Conservation (phyloP, 2,329 filamentous ascomycete genomes). For the Verruconis gallopava region DNA sequence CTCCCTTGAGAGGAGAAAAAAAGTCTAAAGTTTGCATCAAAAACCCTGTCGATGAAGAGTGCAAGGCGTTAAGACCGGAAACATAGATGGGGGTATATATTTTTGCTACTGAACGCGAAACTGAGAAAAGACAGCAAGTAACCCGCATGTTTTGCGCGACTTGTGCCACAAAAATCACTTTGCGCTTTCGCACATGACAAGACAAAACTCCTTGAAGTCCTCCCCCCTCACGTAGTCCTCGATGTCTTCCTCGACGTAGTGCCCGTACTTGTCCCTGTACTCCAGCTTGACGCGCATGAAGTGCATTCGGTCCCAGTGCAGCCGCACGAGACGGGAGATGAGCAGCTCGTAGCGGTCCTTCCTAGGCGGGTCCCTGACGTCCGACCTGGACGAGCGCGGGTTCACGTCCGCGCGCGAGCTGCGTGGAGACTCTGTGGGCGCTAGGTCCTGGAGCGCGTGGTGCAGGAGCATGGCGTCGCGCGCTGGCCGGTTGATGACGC, state of each 20-base stretch:
- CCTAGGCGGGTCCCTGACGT: constrained; percentile 7
- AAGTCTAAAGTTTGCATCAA: too few relatives aligned
- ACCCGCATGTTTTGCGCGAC: too few relatives aligned
- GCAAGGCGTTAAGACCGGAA: too few relatives aligned
- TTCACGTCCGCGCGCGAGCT: constrained; percentile 10
- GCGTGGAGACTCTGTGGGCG: constrained; percentile 17
- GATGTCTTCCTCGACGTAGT: constrained; percentile 64
- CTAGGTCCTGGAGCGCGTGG: constrained; percentile 60
- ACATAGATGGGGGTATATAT: too few relatives aligned
- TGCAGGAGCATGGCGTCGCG: constrained; percentile 83
- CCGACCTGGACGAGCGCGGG: constrained; percentile 14
- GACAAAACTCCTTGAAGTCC: constrained; percentile 66
- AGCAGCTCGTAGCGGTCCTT: constrained; percentile 69
- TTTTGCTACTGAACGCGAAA: too few relatives aligned
- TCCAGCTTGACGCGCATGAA: constrained; percentile 67
- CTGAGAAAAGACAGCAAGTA: too few relatives aligned
- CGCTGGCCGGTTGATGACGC: constrained; percentile 88
- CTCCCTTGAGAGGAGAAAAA: too few relatives aligned
- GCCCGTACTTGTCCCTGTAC: constrained; percentile 64
- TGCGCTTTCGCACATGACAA: constrained; percentile 39
- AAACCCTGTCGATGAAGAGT: too few relatives aligned
- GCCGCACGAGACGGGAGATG: constrained; percentile 72
- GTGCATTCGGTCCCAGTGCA: constrained; percentile 85
- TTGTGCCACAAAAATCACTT: constrained; percentile 1
- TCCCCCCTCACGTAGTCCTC: constrained; percentile 56